Conservation (phyloP, 495 filamentous ascomycete genomes). For the Penicillium lividum region DNA sequence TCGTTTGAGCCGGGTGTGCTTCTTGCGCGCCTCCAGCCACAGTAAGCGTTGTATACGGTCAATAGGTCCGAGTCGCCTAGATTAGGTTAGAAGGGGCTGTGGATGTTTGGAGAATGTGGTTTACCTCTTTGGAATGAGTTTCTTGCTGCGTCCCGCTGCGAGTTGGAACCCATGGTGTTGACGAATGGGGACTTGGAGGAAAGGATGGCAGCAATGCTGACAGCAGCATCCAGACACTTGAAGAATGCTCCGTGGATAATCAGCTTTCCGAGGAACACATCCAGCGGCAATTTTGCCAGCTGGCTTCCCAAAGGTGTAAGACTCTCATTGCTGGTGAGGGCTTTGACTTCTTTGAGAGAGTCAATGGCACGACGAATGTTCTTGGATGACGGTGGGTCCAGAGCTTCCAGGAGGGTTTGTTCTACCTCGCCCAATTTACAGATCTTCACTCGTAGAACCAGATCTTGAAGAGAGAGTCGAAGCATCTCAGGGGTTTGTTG, state of each 20-base stretch:
- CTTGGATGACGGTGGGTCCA: slow-evolving; percentile 85
- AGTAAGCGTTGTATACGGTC: slow-evolving; percentile 91
- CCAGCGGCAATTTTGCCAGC: slow-evolving; percentile 82
- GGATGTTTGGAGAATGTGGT: background rate
- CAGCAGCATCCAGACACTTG: slow-evolving; percentile 82
- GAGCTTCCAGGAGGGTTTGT: slow-evolving; percentile 80
- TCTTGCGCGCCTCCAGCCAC: slow-evolving; percentile 79
- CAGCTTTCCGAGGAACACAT: slow-evolving; percentile 92
- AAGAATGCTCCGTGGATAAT: slow-evolving; percentile 82
- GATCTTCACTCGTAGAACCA: slow-evolving; percentile 94
- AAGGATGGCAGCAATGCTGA: slow-evolving; percentile 89
- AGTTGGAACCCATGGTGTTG: slow-evolving; percentile 76
- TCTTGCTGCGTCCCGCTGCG: slow-evolving; percentile 75
- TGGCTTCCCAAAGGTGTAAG: slow-evolving; percentile 85
- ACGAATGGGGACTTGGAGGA: slow-evolving; percentile 94
- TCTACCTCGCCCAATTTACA: slow-evolving; percentile 93
- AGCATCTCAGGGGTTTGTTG: slow-evolving; percentile 97
- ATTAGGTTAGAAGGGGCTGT: slow-evolving; percentile 14
- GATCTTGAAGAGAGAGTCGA: slow-evolving; percentile 87
- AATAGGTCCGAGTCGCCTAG: slow-evolving; percentile 85
- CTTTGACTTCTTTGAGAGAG: slow-evolving; percentile 88
- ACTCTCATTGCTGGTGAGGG: slow-evolving; percentile 75
- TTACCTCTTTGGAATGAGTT: slow-evolving; percentile 70
- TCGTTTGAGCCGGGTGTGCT: slow-evolving; percentile 65
- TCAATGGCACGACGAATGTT: slow-evolving; percentile 93